These are phyloP conservation scores for Lyophyllum decastes DNA, from an alignment of 768 basidiomycete genomes.

Conservation along the genomic window DNA sequence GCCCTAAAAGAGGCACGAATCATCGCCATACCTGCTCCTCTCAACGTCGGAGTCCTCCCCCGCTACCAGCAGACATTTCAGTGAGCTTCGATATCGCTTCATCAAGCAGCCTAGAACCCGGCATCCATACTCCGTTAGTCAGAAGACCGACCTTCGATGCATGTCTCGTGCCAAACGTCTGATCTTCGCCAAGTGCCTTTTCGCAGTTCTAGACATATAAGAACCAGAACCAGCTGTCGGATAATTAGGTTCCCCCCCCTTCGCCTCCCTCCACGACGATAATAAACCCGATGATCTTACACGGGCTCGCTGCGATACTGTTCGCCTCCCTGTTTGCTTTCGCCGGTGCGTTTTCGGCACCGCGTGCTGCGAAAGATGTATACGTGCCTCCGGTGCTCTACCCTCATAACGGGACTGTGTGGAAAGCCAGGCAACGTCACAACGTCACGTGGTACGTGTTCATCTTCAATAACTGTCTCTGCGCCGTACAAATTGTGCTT, in stretches of 20 bases:
- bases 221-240: too few species aligned
- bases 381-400: conserved; percentile 36
- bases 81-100: too few species aligned
- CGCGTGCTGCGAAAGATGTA: conserved; percentile 30
- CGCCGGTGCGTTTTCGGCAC: background rate
- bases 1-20: too few species aligned
- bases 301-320: background rate
- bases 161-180: background rate
- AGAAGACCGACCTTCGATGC: too few species aligned
- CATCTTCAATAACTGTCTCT: background rate
- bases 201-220: background rate
- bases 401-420: conserved; percentile 32
- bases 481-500: background rate
- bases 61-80: background rate
- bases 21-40: background rate
- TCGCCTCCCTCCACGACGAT: background rate
- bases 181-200: background rate
- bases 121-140: too few species aligned
- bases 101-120: background rate
- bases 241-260: background rate
- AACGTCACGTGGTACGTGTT: conserved; percentile 38
- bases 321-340: background rate
- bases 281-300: background rate
- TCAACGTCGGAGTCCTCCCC: background rate
- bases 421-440: conserved; percentile 36